Percentiles rank a stretch among this genome's conserved stretches.
Evolutionary conservation across 768 basidiomycete species (phyloP).

Genomic region (Rhodocollybia butyracea): DNA sequence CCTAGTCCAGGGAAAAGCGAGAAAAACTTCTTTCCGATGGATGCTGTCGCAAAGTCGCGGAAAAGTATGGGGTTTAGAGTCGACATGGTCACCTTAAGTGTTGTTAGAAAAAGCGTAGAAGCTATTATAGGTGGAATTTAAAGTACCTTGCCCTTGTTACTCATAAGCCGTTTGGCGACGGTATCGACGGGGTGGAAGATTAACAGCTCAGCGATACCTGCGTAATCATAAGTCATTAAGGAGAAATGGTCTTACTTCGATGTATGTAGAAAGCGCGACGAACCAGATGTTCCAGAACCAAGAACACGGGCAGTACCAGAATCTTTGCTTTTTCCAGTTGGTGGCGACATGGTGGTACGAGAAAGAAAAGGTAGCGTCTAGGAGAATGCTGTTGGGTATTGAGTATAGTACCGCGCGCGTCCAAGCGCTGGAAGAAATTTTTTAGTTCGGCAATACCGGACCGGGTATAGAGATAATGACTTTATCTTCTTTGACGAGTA

Average conservation of each 20-base stretch:
- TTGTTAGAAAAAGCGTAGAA: not conserved
- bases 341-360: constrained; percentile 35
- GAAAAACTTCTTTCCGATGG: constrained; percentile 65
- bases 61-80: constrained; percentile 81
- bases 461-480: too few relatives aligned
- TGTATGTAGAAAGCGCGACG: constrained; percentile 18
- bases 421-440: too few relatives aligned
- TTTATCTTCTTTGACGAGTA: too few relatives aligned
- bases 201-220: constrained; percentile 91
- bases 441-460: too few relatives aligned
- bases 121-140: not conserved
- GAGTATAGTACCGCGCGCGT: too few relatives aligned
- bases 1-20: constrained; percentile 98
- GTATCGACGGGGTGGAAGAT: constrained; percentile 98
- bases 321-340: constrained; percentile 65
- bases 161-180: constrained; percentile 98
- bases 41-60: constrained; percentile 72
- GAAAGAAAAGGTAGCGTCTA: constrained; percentile 1
- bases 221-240: constrained; percentile 9
- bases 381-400: constrained; percentile 3
- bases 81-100: constrained; percentile 55
- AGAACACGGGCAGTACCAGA: constrained; percentile 88
- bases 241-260: not conserved
- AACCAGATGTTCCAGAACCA: constrained; percentile 91
- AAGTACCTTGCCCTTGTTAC: constrained; percentile 82